Evolutionary conservation across 2,329 filamentous ascomycete genomes (phyloP).

Genomic region (Gaeumannomyces tritici): DNA sequence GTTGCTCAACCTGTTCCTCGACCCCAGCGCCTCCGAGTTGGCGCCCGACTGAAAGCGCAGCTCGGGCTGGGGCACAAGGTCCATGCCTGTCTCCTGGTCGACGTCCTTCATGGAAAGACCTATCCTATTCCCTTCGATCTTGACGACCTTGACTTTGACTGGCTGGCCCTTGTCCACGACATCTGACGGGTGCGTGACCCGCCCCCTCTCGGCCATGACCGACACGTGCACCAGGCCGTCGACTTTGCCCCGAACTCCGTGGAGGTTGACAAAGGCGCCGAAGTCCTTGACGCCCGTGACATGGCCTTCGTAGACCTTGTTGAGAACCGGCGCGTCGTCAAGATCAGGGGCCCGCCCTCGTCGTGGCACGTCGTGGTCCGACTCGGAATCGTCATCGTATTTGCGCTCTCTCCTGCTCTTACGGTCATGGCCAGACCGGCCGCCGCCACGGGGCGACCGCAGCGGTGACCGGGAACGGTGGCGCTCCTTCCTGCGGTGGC

Average conservation of each 20-base stretch:
- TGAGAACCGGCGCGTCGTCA: constrained; percentile 70
- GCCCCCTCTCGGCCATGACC: constrained; percentile 71
- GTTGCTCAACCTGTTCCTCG: constrained; percentile 3
- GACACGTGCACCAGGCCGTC: constrained; percentile 93
- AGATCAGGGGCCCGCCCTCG: constrained; percentile 47
- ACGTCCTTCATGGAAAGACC: constrained; percentile 96
- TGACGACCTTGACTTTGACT: constrained; percentile 89
- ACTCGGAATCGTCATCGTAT: constrained; percentile 35
- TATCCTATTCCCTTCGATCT: constrained; percentile 71
- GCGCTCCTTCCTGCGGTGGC: constrained; percentile 41
- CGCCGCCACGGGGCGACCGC: constrained; percentile 22
- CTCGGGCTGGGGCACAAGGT: constrained; percentile 64
- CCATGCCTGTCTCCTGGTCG: constrained; percentile 78
- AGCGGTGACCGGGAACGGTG: constrained; percentile 29
- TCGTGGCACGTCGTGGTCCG: constrained; percentile 46
- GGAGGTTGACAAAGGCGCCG: constrained; percentile 88
- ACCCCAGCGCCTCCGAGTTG: constrained; percentile 72
- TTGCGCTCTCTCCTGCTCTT: constrained; percentile 22
- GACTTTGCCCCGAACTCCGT: constrained; percentile 76
- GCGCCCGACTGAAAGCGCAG: constrained; percentile 69
- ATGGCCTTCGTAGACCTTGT: constrained; percentile 83
- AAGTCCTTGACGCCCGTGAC: constrained; percentile 94
- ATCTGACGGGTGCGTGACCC: constrained; percentile 88
- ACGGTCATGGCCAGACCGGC: constrained; percentile 17
- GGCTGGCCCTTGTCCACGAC: constrained; percentile 69